Evolutionary conservation across 371 early-diverging fungal genomes (phyloP).

Genomic region (Mucor indicus): DNA sequence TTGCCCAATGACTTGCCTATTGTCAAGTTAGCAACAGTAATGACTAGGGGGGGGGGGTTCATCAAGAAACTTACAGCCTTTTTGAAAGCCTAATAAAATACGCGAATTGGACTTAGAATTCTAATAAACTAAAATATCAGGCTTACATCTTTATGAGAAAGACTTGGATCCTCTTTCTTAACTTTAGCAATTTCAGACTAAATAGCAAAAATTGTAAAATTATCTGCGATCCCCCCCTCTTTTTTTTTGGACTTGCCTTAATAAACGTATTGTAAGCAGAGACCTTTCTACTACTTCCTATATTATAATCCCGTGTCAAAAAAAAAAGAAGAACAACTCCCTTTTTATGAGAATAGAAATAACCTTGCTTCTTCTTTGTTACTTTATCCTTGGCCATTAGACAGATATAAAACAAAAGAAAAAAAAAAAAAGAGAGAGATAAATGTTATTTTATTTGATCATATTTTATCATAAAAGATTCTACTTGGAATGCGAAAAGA

Average conservation of each 20-base stretch:
- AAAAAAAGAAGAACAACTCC: no score
- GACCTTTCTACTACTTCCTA: conserved; percentile 30
- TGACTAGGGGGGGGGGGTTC: no score
- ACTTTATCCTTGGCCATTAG: no score
- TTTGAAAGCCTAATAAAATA: conserved; percentile 40
- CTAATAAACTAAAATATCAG: background rate
- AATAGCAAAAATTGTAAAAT: background rate
- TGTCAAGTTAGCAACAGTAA: no score
- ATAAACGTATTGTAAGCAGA: conserved; percentile 55
- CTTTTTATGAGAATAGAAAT: no score
- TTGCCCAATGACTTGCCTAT: conserved; percentile 5
- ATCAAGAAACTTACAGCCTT: conserved; percentile 33
- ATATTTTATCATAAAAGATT: no score
- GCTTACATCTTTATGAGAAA: conserved; percentile 41
- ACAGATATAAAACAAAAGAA: no score
- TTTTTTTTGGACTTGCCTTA: conserved; percentile 19
- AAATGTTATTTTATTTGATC: no score
- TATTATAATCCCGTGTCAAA: background rate
- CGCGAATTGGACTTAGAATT: background rate
- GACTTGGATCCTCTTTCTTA: conserved; percentile 41
- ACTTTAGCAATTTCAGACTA: conserved; percentile 49
- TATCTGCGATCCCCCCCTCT: background rate
- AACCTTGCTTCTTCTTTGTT: no score
- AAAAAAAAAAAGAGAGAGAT: no score
- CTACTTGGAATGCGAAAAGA: no score